phyloP scores from a whole-genome alignment of 2,329 filamentous ascomycete species.

The Apiospora hydei region DNA sequence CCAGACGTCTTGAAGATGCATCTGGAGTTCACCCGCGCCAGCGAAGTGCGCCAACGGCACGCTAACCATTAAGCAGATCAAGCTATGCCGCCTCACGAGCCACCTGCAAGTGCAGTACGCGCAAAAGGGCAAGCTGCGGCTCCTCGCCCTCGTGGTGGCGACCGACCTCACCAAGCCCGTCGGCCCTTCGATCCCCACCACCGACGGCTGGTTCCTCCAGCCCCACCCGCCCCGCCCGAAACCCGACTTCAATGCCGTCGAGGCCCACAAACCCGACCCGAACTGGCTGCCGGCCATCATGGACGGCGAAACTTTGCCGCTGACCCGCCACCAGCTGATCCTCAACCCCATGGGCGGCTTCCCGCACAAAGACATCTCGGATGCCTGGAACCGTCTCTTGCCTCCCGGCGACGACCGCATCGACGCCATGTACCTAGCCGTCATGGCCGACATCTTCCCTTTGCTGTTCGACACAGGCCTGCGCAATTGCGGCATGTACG shows the following conservation, averaged over 20 bases:
- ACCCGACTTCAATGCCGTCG: conserved; percentile 45
- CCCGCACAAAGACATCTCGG: not conserved
- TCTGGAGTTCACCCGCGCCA: not conserved
- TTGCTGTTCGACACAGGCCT: not conserved
- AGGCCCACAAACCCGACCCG: conserved; percentile 40
- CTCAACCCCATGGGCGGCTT: conserved; percentile 4
- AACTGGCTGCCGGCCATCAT: not conserved
- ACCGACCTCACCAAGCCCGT: not conserved
- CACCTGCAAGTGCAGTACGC: not conserved
- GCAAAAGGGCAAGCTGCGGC: not conserved
- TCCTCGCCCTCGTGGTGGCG: not conserved
- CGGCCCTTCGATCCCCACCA: not conserved
- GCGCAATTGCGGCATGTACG: not conserved
- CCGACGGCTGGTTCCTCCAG: not conserved
- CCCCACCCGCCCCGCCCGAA: conserved; percentile 29
- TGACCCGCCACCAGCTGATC: not conserved
- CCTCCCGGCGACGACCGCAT: not conserved
- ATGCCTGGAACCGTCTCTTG: not conserved
- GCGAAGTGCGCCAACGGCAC: not conserved
- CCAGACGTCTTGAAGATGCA: not conserved
- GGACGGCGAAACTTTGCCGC: not conserved
- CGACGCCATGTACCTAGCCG: not conserved
- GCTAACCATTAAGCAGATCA: not conserved
- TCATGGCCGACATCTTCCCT: not conserved
- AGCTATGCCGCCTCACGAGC: not conserved